phyloP scores from a whole-genome alignment of 2,329 filamentous ascomycete genomes.

The Pyricularia pennisetigena region DNA sequence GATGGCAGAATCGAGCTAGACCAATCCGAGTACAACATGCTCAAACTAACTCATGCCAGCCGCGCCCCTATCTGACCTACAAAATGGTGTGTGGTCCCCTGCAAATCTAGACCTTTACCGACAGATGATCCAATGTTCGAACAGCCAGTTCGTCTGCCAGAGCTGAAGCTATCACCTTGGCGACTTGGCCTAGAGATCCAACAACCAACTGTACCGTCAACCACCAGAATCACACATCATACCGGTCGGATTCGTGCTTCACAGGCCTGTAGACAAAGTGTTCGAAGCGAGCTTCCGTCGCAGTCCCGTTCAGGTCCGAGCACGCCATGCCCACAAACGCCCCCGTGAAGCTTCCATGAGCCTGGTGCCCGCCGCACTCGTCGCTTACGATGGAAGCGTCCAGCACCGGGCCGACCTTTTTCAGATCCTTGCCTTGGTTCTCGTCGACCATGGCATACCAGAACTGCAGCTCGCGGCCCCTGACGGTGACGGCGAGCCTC shows the following conservation, averaged over 20 bases:
- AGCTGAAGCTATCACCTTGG: not conserved
- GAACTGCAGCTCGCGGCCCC: conserved; percentile 44
- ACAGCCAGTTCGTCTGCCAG: not conserved
- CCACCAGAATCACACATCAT: conserved; percentile 23
- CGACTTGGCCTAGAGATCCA: not conserved
- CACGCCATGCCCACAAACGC: conserved; percentile 48
- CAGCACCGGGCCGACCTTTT: conserved; percentile 42
- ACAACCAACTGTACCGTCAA: not conserved
- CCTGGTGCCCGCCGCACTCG: conserved; percentile 52
- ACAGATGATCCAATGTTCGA: not conserved
- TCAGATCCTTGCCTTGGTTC: conserved; percentile 19
- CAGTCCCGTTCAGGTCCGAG: conserved; percentile 44
- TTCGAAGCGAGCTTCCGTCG: conserved; percentile 35
- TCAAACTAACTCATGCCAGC: not conserved
- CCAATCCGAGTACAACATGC: not conserved
- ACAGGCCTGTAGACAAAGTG: conserved; percentile 41
- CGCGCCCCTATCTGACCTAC: not conserved
- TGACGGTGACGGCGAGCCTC: conserved; percentile 37
- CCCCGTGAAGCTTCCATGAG: conserved; percentile 54
- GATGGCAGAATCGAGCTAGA: not conserved
- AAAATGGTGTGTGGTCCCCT: not conserved
- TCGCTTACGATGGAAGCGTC: conserved; percentile 52
- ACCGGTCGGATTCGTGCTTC: conserved; percentile 35
- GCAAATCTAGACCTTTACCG: not conserved
- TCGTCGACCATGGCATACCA: conserved; percentile 33